Evolutionary conservation across 2,329 filamentous ascomycete species (phyloP).

Genomic region (Aspergillus pseudoviridinutans): DNA sequence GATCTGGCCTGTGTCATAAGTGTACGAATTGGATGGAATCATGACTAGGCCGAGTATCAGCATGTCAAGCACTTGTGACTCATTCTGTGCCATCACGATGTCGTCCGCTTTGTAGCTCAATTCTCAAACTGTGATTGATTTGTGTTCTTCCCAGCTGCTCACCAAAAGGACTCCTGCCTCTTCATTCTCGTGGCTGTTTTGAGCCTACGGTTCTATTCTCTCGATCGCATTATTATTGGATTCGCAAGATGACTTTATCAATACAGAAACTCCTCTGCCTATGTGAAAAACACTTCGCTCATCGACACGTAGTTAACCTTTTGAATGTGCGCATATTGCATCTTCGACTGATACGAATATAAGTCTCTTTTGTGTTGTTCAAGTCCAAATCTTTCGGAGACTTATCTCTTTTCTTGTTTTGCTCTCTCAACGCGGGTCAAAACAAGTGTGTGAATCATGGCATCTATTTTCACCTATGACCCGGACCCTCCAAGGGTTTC

Average conservation of each 20-base stretch:
- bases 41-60: slow-evolving; percentile 1
- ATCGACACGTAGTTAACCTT: slow-evolving; percentile 2
- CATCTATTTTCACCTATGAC: slow-evolving; percentile 94
- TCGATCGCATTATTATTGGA: neutral
- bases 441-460: slow-evolving; percentile 52
- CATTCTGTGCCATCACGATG: slow-evolving; percentile 1
- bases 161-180: neutral
- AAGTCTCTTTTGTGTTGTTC: neutral
- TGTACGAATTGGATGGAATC: neutral
- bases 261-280: slow-evolving; percentile 3
- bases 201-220: neutral
- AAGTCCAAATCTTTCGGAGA: neutral
- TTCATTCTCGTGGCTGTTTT: neutral
- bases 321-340: slow-evolving; percentile 5
- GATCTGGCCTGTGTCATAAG: slow-evolving; percentile 1
- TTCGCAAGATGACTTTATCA: slow-evolving; percentile 19
- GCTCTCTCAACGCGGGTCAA: neutral
- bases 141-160: neutral
- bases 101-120: neutral
- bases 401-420: neutral
- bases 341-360: slow-evolving; percentile 3
- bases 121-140: neutral
- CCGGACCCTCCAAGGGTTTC: slow-evolving; percentile 81
- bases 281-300: slow-evolving; percentile 6
- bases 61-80: neutral